Conservation (phyloP, 192 early-diverging fungal genomes). For the Backusella macrospora region DNA sequence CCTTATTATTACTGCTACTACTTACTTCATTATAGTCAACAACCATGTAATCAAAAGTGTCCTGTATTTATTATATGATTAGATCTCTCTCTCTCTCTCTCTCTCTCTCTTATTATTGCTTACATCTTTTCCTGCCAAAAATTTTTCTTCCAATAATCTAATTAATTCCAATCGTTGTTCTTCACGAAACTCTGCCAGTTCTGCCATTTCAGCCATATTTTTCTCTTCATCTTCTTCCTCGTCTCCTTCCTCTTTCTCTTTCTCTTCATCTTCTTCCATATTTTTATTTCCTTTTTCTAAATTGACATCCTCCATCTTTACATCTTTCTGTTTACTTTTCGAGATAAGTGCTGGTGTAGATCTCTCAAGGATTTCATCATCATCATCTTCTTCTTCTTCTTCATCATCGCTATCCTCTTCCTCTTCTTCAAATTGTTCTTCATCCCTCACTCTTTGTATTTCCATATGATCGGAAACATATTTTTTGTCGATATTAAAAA, state of each 20-base stretch:
- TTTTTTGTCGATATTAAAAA: constrained; percentile 37
- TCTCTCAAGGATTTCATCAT: neutral
- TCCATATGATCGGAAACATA: constrained; percentile 34
- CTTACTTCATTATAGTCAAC: constrained; percentile 47
- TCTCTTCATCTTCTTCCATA: neutral
- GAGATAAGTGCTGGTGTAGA: constrained; percentile 16
- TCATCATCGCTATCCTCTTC: constrained; percentile 40
- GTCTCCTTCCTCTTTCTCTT: neutral
- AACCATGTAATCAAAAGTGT: constrained; percentile 42
- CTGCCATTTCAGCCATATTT: neutral
- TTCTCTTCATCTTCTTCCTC: neutral
- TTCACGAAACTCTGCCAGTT: constrained; percentile 21
- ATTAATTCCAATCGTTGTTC: constrained; percentile 39
- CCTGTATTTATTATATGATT: neutral
- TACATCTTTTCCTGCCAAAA: constrained; percentile 45
- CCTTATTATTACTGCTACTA: neutral
- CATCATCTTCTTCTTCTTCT: constrained; percentile 8
- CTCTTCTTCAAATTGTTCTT: constrained; percentile 48
- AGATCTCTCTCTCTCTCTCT: neutral
- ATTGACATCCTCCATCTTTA: constrained; percentile 22
- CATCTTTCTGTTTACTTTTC: constrained; percentile 34
- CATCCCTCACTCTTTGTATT: constrained; percentile 21
- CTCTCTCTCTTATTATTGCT: constrained; percentile 18
- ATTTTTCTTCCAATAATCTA: constrained; percentile 44
- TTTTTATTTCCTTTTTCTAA: neutral